A percentile compares a stretch with the other conserved stretches of the same genome.
These are phyloP conservation scores for Schwanniomyces polymorphus DNA, from an alignment of 805 yeast species.

Conservation along the genomic window DNA sequence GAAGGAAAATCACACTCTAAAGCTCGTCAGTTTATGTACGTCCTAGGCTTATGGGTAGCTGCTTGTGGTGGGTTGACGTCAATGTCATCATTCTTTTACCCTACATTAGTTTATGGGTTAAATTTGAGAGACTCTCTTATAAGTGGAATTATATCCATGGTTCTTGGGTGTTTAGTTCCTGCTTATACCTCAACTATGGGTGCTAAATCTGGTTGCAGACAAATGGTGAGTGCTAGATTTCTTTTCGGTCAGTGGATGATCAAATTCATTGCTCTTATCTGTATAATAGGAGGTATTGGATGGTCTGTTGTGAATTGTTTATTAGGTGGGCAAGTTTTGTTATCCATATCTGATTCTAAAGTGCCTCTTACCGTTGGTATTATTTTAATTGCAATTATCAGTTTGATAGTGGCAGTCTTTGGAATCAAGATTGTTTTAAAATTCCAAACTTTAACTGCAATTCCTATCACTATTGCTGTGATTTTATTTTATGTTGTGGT, in stretches of 20 bases:
- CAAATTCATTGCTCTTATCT: constrained; percentile 26
- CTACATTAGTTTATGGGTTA: constrained; percentile 28
- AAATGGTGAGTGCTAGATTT: constrained; percentile 36
- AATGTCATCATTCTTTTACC: constrained; percentile 36
- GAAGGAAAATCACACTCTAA: constrained; percentile 6
- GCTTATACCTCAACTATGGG: constrained; percentile 41
- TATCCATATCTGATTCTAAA: constrained; percentile 18
- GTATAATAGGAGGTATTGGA: constrained; percentile 33
- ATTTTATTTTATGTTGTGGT: constrained; percentile 32
- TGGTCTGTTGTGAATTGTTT: constrained; percentile 42
- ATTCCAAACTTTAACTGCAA: constrained; percentile 26
- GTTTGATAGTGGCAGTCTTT: constrained; percentile 29
- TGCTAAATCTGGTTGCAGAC: constrained; percentile 37
- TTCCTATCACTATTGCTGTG: constrained; percentile 29
- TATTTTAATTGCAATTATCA: constrained; percentile 23
- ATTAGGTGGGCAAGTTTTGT: constrained; percentile 35
- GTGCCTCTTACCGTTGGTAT: constrained; percentile 30
- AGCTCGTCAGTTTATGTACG: constrained; percentile 23
- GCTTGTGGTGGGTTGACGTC: constrained; percentile 41
- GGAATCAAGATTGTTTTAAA: constrained; percentile 30
- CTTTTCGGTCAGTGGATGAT: constrained; percentile 38
- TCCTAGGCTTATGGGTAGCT: constrained; percentile 37
- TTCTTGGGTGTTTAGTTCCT: constrained; percentile 35
- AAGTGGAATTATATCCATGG: constrained; percentile 28
- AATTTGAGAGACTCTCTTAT: constrained; percentile 25